Evolutionary conservation across 345 rosid genomes (phyloP).

Genomic region (Balakata baccata): DNA sequence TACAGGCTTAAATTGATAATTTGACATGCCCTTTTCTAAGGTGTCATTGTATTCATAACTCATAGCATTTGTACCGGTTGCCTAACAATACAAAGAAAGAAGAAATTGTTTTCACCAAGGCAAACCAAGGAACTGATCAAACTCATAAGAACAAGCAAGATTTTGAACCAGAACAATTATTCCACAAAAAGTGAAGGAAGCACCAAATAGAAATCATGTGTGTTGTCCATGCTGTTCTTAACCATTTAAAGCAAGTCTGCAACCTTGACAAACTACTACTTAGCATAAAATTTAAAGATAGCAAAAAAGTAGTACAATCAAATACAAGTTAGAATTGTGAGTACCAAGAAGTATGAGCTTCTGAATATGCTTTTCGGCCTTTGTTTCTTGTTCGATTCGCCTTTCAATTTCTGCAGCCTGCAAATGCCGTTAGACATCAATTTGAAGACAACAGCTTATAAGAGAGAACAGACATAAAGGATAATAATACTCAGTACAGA

Average conservation of each 20-base stretch:
- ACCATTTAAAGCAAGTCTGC: conserved; percentile 6
- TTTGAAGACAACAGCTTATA: not conserved
- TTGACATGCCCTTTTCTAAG: not conserved
- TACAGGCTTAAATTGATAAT: not conserved
- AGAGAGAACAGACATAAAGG: conserved; percentile 1
- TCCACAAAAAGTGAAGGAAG: not conserved
- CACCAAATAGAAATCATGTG: conserved; percentile 7
- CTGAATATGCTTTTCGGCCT: conserved; percentile 90
- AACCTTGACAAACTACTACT: not conserved
- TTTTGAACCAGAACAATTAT: not conserved
- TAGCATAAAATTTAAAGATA: not conserved
- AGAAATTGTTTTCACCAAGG: not conserved
- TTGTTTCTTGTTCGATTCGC: conserved; percentile 90
- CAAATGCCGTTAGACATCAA: conserved; percentile 16
- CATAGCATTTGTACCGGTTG: not conserved
- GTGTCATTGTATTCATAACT: not conserved
- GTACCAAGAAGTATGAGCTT: conserved; percentile 91
- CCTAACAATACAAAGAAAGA: not conserved
- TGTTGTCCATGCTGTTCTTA: conserved; percentile 4
- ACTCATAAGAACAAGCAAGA: not conserved
- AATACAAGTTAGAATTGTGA: conserved; percentile 12
- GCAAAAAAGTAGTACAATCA: conserved; percentile 4
- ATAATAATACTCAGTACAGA: conserved; percentile 2
- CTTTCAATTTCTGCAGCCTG: conserved; percentile 93
- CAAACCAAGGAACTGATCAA: not conserved